Base-by-base conservation (phyloP, 2,329 filamentous ascomycete genomes). In the Sclerotinia subarctica region DNA sequence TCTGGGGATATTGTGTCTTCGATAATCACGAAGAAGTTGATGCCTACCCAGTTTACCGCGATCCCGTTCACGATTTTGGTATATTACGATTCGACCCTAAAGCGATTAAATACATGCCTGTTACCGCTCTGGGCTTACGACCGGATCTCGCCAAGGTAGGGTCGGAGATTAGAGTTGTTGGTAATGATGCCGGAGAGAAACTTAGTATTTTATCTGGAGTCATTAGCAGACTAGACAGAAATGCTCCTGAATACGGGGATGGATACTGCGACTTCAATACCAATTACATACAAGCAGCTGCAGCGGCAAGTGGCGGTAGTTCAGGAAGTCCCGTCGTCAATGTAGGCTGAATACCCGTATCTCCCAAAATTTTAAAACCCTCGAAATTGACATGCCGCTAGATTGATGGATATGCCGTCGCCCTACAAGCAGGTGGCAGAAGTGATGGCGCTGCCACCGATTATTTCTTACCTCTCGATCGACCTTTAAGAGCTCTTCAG, bases 261-360 rank as follows among this genome's bases (percentile, higher is more conserved):
- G 95, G 95, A 38, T 99, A 99, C 79, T 95, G 94, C 79, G 95
- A 99, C 78, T 99, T 99, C 86, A 99, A 90, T 78, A 90, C 86
- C 62, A 89, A 96, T 78, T 99, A 99, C 83, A 98, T 98, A 75
- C 95, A 99, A 81, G 95, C 96, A 72, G 96, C 96, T 19, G 96
- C 95, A 4, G 94, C 95, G 5, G 96, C 95, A 3, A 98, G 94
- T 78, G 95, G 95, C 73, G 95, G 95, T 73, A 97, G 93, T 81
- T 99, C 95, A n/a, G 95, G 95, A 71, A 96, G 92, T 88, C 95
- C 95, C 0, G 95, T 99, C 0, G 94, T 99, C 70, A 96, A 97
- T 79, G 59, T 63, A 63, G 5, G 59, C 51, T 24, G 32, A 51
- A 63, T 21, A 38, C 21, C n/a, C 13, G 19, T 1, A 21, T 5